These are phyloP conservation scores for Nemania sp. DNA, from an alignment of 2,329 filamentous ascomycete genomes.

Conservation along the genomic window DNA sequence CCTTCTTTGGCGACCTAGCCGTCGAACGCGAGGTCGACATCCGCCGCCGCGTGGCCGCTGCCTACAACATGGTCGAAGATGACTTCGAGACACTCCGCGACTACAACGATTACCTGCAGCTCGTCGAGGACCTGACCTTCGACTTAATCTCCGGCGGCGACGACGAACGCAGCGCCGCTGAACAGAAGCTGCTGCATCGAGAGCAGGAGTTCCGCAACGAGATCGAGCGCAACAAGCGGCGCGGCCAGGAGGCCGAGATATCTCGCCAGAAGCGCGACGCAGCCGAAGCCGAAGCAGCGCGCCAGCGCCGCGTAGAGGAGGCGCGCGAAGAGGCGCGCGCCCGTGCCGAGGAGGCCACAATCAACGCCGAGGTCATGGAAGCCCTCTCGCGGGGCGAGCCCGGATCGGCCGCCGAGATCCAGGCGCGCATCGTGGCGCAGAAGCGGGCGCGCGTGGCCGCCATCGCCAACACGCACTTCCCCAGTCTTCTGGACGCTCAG, in stretches of 20 bases:
- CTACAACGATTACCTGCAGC: constrained; percentile 94
- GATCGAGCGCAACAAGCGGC: constrained; percentile 63
- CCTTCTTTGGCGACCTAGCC: constrained; percentile 85
- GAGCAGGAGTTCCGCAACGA: constrained; percentile 71
- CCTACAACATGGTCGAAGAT: constrained; percentile 87
- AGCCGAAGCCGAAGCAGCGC: constrained; percentile 68
- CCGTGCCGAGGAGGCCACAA: constrained; percentile 63
- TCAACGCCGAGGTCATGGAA: constrained; percentile 70
- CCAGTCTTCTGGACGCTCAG: constrained; percentile 35
- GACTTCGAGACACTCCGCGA: constrained; percentile 84
- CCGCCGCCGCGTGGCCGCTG: constrained; percentile 72
- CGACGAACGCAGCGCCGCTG: constrained; percentile 57
- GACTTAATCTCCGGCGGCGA: constrained; percentile 78
- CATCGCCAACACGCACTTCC: constrained; percentile 41
- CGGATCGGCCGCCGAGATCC: constrained; percentile 61
- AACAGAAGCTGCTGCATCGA: constrained; percentile 59
- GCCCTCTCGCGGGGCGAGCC: constrained; percentile 64
- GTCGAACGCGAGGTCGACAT: constrained; percentile 96
- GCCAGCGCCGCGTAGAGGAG: constrained; percentile 64
- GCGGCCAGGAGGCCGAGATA: constrained; percentile 60
- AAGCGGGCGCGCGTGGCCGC: constrained; percentile 68
- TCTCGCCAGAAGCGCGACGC: constrained; percentile 57
- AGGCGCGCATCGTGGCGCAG: constrained; percentile 69
- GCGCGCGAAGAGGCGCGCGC: constrained; percentile 72
- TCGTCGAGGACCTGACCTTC: constrained; percentile 86